Conservation (phyloP, 2,329 filamentous ascomycete species). For the Furcasterigmium furcatum region DNA sequence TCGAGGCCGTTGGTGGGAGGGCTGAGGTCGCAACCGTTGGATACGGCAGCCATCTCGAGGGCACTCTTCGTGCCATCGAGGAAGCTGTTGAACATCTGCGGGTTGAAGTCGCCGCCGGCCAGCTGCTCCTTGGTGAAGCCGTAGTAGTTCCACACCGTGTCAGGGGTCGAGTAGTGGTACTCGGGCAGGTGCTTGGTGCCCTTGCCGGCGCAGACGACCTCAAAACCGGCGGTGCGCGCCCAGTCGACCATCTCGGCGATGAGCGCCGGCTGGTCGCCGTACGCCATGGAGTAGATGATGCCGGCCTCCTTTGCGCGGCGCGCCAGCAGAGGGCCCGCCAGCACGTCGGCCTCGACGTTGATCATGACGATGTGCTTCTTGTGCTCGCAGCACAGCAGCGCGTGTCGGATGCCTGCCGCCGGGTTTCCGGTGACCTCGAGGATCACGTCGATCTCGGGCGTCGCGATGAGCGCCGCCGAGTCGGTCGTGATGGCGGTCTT, state of each 20-base stretch:
- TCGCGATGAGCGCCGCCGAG: constrained; percentile 34
- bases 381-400: constrained; percentile 39
- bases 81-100: constrained; percentile 46
- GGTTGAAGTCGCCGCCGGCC: constrained; percentile 36
- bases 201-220: constrained; percentile 40
- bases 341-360: constrained; percentile 41
- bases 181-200: constrained; percentile 42
- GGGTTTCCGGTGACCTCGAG: constrained; percentile 40
- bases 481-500: constrained; percentile 40
- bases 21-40: constrained; percentile 38
- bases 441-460: constrained; percentile 38
- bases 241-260: constrained; percentile 40
- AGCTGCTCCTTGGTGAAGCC: constrained; percentile 41
- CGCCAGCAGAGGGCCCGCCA: constrained; percentile 35
- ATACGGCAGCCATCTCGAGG: constrained; percentile 43
- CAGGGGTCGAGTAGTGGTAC: constrained; percentile 41
- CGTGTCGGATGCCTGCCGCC: constrained; percentile 37
- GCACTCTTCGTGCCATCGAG: constrained; percentile 44
- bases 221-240: constrained; percentile 38
- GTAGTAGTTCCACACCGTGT: constrained; percentile 42
- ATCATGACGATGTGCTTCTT: constrained; percentile 47
- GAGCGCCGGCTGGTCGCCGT: constrained; percentile 40
- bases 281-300: constrained; percentile 44
- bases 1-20: constrained; percentile 34
- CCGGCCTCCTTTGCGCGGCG: constrained; percentile 38